Conservation (phyloP, 1,284 basidiomycete genomes). For the Apiotrichum sp. region DNA sequence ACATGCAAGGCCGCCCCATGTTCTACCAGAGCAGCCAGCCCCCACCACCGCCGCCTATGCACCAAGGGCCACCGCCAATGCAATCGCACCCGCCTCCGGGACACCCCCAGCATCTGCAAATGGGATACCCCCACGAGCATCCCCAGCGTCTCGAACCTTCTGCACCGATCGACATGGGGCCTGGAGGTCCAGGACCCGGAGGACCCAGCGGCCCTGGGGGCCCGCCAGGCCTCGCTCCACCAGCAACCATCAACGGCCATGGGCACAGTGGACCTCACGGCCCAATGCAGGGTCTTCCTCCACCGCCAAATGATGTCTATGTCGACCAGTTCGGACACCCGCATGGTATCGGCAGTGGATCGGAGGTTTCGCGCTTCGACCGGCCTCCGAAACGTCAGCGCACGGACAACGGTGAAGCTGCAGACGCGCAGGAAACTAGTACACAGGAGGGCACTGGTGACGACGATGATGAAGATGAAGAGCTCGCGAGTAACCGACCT, state of each 20-base stretch:
- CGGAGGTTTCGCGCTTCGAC: neutral
- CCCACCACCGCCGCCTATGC: neutral
- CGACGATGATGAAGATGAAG: constrained; percentile 27
- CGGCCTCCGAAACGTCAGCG: constrained; percentile 23
- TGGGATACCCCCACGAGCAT: neutral
- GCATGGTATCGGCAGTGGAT: constrained; percentile 13
- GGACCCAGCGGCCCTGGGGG: neutral
- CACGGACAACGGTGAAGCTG: constrained; percentile 1
- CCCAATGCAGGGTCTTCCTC: constrained; percentile 23
- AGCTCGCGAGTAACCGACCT: constrained; percentile 26
- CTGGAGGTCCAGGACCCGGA: neutral
- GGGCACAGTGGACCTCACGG: constrained; percentile 20
- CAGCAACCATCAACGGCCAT: constrained; percentile 35
- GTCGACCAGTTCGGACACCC: constrained; percentile 42
- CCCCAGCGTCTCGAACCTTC: constrained; percentile 7
- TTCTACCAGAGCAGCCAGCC: constrained; percentile 4
- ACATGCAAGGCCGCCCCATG: constrained; percentile 5
- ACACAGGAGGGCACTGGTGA: constrained; percentile 20
- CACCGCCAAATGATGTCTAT: constrained; percentile 31
- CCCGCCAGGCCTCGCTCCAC: constrained; percentile 23
- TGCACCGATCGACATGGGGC: constrained; percentile 4
- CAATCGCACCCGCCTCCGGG: neutral
- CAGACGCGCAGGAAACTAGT: constrained; percentile 13
- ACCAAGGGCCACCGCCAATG: neutral
- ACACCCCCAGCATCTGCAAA: neutral